A percentile compares a stretch with the other conserved stretches of the same genome.
Conservation (phyloP, 140 eudicot genomes). For the Flaveria floridana region DNA sequence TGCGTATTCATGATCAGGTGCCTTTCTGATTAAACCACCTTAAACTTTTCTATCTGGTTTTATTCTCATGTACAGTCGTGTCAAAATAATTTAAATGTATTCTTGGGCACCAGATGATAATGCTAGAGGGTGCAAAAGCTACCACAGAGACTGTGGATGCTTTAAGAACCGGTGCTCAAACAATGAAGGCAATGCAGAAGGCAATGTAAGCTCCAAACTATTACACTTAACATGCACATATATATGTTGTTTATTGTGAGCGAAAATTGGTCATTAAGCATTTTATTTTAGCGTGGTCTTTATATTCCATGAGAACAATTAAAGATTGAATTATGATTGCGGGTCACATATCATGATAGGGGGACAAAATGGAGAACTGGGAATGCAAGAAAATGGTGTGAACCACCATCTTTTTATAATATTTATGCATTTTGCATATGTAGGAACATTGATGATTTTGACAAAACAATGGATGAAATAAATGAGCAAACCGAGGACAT, state of each 20-base stretch:
- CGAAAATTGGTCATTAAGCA: background rate
- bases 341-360: background rate
- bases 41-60: constrained; percentile 6
- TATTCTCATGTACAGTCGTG: background rate
- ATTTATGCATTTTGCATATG: background rate
- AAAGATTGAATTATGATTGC: background rate
- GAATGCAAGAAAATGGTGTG: background rate
- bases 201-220: constrained; percentile 32
- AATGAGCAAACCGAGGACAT: constrained; percentile 40
- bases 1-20: constrained; percentile 61
- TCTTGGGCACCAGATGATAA: constrained; percentile 35
- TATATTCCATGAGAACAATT: background rate
- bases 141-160: constrained; percentile 55
- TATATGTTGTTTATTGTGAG: constrained; percentile 9
- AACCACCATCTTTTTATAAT: constrained; percentile 9
- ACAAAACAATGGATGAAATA: constrained; percentile 41
- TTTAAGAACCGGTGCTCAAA: constrained; percentile 53
- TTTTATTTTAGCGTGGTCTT: background rate
- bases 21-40: background rate
- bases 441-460: constrained; percentile 41
- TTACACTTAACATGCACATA: background rate
- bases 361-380: background rate
- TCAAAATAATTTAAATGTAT: background rate
- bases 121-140: constrained; percentile 59
- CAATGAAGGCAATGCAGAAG: constrained; percentile 57